These are phyloP conservation scores for Solanum commersonii DNA, from an alignment of 257 asterid species.

Conservation along the genomic window DNA sequence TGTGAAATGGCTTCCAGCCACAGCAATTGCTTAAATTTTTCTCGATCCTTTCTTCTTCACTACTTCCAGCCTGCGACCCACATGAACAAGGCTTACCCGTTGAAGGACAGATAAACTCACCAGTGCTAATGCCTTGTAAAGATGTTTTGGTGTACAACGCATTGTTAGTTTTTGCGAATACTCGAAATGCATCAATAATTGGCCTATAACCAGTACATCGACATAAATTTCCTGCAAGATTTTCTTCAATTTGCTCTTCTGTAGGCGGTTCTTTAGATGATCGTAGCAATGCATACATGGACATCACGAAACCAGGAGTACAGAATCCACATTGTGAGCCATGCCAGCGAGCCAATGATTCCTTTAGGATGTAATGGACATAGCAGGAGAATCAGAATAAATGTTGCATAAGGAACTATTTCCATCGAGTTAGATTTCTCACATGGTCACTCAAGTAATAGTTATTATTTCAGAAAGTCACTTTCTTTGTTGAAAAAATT, in stretches of 20 bases:
- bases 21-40: constrained; percentile 10
- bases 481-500: background rate
- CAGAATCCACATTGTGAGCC: constrained; percentile 99
- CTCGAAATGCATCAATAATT: constrained; percentile 80
- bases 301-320: constrained; percentile 96
- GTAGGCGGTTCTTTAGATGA: constrained; percentile 66
- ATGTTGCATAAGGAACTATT: background rate
- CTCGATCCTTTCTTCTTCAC: constrained; percentile 9
- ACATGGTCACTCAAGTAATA: background rate
- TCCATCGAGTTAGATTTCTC: background rate
- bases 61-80: constrained; percentile 26
- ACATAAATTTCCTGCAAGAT: constrained; percentile 93
- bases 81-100: constrained; percentile 96
- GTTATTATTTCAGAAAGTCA: background rate
- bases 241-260: constrained; percentile 76
- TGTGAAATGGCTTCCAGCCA: constrained; percentile 39
- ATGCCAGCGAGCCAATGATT: constrained; percentile 69
- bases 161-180: constrained; percentile 71
- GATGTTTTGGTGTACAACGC: constrained; percentile 48
- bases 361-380: constrained; percentile 38
- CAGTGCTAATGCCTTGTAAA: constrained; percentile 19
- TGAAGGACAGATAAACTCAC: constrained; percentile 81
- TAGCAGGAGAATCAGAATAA: background rate
- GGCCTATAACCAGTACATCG: constrained; percentile 99
- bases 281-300: constrained; percentile 87